Base-by-base conservation (phyloP, 2,329 filamentous ascomycete genomes). In the Stachybotrys echinatus region DNA sequence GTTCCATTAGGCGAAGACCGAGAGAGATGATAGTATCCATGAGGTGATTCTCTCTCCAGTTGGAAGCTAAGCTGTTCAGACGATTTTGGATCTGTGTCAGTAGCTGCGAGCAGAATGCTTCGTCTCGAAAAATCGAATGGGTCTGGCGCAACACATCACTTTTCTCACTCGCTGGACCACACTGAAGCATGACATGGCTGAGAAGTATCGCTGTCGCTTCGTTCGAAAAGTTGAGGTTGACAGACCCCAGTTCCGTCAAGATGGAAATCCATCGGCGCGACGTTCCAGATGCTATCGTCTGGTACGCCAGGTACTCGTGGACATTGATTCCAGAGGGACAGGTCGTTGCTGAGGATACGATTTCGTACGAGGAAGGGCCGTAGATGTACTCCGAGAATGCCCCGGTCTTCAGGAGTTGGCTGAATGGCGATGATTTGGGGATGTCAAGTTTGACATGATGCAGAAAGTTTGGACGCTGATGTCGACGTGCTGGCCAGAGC, bases 201-300 rank as follows among this genome's bases (percentile, higher is more conserved):
- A 88, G 58, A 0, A 86, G 58, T 0, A 69, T 53, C 44, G 73
- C 71, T 0, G 77, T 78, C 0, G 76, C 72, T 19, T 80, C 74
- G 0, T 75, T 74, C n/a, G 77, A 81, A 54, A 87, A 81, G 54
- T 86, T 86, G 5, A 89, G 50, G 51, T 80, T 62, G 1, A 76
- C 72, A 0, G 76, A 74, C 0, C 70, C 76, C 3, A 83, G 55
- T 49, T 83, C 79, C 0, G 70, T 60, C 0, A 81, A 58, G 1
- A 82, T 66, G 1, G 68, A 63, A 1, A 70, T 54, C 80, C 79
- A 83, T 1, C 79, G 69, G 1, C 73, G 65, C 17, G 68, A 57
- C 5, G 66, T 71, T 0, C 78, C 79, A 0, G 72, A 67, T 2
- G 79, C 58, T 0, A 85, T 61, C 0, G 62, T 68, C 50, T 80